phyloP scores from a whole-genome alignment of 2,329 filamentous ascomycete species.

The Sclerotiophoma versabilis region DNA sequence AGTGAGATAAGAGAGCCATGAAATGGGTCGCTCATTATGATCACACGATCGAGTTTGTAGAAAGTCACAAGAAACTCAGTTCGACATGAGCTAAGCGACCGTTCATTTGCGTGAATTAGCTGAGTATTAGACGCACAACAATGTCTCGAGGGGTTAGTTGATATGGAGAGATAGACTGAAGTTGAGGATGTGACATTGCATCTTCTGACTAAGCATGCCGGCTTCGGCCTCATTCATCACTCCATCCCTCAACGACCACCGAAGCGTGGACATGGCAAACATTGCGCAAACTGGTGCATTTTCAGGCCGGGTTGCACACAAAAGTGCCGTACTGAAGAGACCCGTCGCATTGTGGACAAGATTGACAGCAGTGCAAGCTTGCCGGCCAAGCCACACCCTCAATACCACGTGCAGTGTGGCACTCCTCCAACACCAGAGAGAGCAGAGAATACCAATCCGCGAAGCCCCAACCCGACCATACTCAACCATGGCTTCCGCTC shows the following conservation, averaged over 20 bases:
- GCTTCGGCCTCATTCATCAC: background rate
- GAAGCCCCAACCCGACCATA: background rate
- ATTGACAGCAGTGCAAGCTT: background rate
- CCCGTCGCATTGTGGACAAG: background rate
- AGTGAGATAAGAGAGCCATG: too few relatives aligned
- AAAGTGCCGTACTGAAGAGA: background rate
- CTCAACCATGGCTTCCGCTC: background rate
- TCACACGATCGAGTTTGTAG: too few relatives aligned
- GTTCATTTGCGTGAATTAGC: too few relatives aligned
- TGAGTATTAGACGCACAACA: too few relatives aligned
- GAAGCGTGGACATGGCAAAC: background rate
- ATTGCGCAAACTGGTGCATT: background rate
- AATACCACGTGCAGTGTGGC: background rate
- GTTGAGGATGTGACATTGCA: too few relatives aligned
- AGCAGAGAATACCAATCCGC: background rate
- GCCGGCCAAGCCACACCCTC: background rate
- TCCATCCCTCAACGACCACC: background rate
- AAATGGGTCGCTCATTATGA: too few relatives aligned
- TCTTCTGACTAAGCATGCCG: conserved; percentile 14
- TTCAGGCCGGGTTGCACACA: background rate
- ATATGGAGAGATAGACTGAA: too few relatives aligned
- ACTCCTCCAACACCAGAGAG: background rate
- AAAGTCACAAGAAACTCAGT: too few relatives aligned
- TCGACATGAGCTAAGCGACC: too few relatives aligned
- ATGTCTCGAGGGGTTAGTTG: too few relatives aligned